These are phyloP conservation scores for Grigorovia transvaalensis DNA, from an alignment of 805 yeast genomes.

Conservation along the genomic window DNA sequence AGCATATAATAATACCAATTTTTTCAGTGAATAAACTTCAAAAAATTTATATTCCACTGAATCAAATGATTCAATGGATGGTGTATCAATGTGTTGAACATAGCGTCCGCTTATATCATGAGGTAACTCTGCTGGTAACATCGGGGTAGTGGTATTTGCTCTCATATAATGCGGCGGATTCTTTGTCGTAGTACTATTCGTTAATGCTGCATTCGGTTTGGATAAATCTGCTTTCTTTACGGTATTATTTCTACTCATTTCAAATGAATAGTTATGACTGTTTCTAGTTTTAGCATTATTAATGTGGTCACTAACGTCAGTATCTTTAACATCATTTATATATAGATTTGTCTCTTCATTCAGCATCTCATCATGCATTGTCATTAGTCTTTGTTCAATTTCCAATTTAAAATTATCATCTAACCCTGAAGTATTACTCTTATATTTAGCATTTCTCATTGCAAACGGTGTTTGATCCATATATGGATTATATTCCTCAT, in stretches of 20 bases:
- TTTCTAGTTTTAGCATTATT: neutral
- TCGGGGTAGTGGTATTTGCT: neutral
- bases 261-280: neutral
- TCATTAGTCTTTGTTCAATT: neutral
- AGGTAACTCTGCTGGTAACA: neutral
- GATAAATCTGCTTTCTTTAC: neutral
- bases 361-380: neutral
- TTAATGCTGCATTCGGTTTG: neutral
- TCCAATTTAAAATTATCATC: neutral
- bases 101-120: neutral
- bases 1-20: slow-evolving; percentile 12
- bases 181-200: neutral
- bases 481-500: neutral
- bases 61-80: slow-evolving; percentile 17
- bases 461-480: neutral
- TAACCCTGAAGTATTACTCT: neutral
- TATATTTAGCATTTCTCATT: neutral
- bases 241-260: neutral
- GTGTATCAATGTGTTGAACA: slow-evolving; percentile 3
- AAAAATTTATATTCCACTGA: slow-evolving; percentile 11
- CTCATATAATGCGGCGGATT: neutral
- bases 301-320: neutral
- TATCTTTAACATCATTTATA: neutral
- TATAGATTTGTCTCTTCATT: neutral
- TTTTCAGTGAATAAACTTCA: slow-evolving; percentile 17